Percentiles rank a stretch among this genome's conserved stretches.
These are phyloP conservation scores for Oryza coarctata DNA, from an alignment of 176 grass and related monocot genomes.

Conservation along the genomic window DNA sequence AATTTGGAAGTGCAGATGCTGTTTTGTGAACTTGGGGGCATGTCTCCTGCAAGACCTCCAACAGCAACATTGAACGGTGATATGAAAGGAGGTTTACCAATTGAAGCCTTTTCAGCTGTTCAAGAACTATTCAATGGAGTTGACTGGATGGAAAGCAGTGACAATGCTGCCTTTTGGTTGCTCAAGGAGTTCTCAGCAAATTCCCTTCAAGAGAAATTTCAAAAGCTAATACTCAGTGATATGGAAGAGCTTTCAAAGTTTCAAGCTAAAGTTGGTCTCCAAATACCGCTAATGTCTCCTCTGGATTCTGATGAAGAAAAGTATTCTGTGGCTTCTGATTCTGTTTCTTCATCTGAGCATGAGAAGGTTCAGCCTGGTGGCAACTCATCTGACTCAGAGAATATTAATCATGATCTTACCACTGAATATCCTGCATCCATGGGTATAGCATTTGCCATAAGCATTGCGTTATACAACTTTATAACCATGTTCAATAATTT, in stretches of 20 bases:
- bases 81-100: constrained; percentile 89
- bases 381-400: constrained; percentile 54
- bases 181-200: constrained; percentile 94
- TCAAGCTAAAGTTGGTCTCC: constrained; percentile 67
- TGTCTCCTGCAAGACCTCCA: constrained; percentile 77
- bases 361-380: constrained; percentile 63
- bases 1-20: constrained; percentile 65
- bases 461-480: constrained; percentile 17
- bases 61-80: constrained; percentile 77
- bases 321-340: constrained; percentile 89
- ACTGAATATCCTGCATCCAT: constrained; percentile 65
- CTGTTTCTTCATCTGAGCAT: constrained; percentile 64
- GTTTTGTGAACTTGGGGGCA: constrained; percentile 84
- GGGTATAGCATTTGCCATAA: constrained; percentile 43
- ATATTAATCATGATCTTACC: constrained; percentile 36
- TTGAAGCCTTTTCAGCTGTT: constrained; percentile 95
- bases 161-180: constrained; percentile 87
- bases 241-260: constrained; percentile 71
- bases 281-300: constrained; percentile 68
- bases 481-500: constrained; percentile 12
- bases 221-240: constrained; percentile 87
- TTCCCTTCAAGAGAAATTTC: constrained; percentile 82
- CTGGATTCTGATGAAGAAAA: constrained; percentile 97
- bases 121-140: constrained; percentile 95
- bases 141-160: constrained; percentile 85